Base-by-base conservation (phyloP, 306 rosid genomes). In the Benincasa hispida region DNA sequence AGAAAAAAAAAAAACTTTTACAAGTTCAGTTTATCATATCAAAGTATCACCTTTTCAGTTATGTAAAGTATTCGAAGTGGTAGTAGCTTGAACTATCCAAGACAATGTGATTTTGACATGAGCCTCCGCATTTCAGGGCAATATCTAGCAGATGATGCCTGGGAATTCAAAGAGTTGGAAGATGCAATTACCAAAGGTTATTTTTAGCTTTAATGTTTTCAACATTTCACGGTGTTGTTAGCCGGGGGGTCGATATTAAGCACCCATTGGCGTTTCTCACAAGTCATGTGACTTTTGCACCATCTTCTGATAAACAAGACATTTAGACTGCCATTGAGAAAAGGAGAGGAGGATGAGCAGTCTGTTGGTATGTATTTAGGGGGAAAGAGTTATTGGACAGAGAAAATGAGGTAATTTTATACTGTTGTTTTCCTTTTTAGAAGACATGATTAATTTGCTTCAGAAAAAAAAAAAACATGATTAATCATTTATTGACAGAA, bases 81-180 rank as follows among this genome's bases (percentile, higher is more conserved):
- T 41, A 22, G 32, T 22, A 27, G n/a, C 69, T 25, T 25, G 48
- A 67, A 41, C 9, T 61, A 14, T 48, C 75, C 57, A 45, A 70
- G 57, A 70, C 57, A 69, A 69, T 42, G 14, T 72, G 56, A 72
- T 48, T 17, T 17, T 70, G 57, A 47, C 53, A 25, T 30, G 39
- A 47, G 47, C 27, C 50, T 55, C 50, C 68, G 59, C 66, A 80
- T 57, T 87, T 42, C 90, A 93, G 97, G 97, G 70, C 79, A 91
- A 89, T 90, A 86, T 85, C 84, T 87, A 63, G 96, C 93, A 5
- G 97, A 93, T 79, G 91, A 89, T 85, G 97, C 98, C 61, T 93
- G 96, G 98, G 97, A 91, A 35, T 93, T 90, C 84, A 79, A 83
- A 77, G 98, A 91, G 81, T 87, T 94, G 69, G 96, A 94, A 84